phyloP scores from a whole-genome alignment of 148 eudicot genomes.

The Tetragonia tetragonoides region DNA sequence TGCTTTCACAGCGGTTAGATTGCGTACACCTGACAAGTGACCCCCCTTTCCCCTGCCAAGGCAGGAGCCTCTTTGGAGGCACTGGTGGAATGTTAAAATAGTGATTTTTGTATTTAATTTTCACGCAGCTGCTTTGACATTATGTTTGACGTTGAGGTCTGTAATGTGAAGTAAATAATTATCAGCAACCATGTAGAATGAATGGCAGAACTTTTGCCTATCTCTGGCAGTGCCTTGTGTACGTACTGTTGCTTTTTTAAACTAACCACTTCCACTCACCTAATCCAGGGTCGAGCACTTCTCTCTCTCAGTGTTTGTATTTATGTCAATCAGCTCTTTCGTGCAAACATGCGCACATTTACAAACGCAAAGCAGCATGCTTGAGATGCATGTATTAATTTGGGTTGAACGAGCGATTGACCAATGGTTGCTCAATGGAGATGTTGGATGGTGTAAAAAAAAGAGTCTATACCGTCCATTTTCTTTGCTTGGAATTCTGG shows the following conservation, averaged over 20 bases:
- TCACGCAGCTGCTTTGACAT: neutral
- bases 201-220: neutral
- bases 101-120: neutral
- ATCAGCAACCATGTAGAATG: neutral
- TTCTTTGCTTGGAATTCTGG: too few relatives aligned
- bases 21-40: too few relatives aligned
- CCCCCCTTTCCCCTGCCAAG: too few relatives aligned
- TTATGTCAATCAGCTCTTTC: neutral
- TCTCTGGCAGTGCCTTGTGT: too few relatives aligned
- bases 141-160: neutral
- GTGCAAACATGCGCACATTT: neutral
- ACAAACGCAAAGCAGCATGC: neutral
- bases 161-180: neutral
- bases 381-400: neutral
- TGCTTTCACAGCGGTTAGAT: too few relatives aligned
- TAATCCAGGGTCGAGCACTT: neutral
- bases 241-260: too few relatives aligned
- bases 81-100: too few relatives aligned
- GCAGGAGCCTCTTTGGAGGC: too few relatives aligned
- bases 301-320: neutral
- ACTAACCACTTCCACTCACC: too few relatives aligned
- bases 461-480: too few relatives aligned
- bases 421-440: neutral
- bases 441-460: neutral
- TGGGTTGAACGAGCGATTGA: neutral